Percentiles rank a stretch among this genome's conserved stretches.
Evolutionary conservation across 345 rosid genomes (phyloP).

Genomic region (Citrus maxima): DNA sequence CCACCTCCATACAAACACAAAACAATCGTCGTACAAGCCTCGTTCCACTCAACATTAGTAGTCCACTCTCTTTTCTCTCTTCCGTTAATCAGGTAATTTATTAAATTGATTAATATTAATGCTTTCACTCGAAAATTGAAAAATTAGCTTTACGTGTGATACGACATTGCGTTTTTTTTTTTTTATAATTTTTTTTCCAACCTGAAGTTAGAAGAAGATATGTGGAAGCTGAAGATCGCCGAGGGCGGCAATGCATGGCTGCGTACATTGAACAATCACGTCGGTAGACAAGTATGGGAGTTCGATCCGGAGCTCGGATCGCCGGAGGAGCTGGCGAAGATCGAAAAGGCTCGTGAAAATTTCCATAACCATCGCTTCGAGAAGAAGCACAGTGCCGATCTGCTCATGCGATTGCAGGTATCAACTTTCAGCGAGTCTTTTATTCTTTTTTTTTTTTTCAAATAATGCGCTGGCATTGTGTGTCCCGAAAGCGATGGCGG

Average conservation of each 20-base stretch:
- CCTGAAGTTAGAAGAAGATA: constrained; percentile 33
- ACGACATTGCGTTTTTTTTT: no score
- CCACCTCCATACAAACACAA: no score
- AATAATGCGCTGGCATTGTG: neutral
- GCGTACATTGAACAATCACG: constrained; percentile 57
- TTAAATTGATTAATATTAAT: no score
- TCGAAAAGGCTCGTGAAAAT: constrained; percentile 56
- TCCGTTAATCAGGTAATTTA: neutral
- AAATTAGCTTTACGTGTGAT: no score
- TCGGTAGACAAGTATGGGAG: constrained; percentile 88
- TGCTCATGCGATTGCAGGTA: constrained; percentile 88
- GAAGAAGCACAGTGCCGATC: constrained; percentile 82
- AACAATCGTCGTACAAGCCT: neutral
- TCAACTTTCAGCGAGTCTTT: neutral
- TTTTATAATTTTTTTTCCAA: no score
- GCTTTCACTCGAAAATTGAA: no score
- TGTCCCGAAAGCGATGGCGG: neutral
- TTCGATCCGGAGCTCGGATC: constrained; percentile 70
- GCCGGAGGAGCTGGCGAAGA: constrained; percentile 53
- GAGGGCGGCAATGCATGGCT: constrained; percentile 84
- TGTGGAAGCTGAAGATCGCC: constrained; percentile 92
- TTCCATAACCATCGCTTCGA: constrained; percentile 55
- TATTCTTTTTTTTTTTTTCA: neutral
- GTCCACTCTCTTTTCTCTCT: neutral
- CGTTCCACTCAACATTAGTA: neutral